Conservation (phyloP, 345 rosid species). For the Ricinus communis region DNA sequence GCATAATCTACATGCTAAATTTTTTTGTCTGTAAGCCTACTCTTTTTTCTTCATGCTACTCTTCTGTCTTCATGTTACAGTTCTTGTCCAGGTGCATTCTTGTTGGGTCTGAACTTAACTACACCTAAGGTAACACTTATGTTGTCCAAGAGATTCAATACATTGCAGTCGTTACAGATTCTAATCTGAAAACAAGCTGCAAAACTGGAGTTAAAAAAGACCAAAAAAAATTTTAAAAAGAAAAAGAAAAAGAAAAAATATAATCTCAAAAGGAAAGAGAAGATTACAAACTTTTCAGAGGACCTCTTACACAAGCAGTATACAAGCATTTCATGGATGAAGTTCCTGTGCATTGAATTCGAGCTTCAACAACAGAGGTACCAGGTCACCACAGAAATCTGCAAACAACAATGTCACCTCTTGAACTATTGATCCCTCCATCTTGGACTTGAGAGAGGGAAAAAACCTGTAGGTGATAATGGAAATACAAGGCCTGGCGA, state of each 20-base stretch:
- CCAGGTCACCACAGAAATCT: slow-evolving; percentile 23
- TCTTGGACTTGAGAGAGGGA: slow-evolving; percentile 71
- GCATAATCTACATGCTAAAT: slow-evolving; percentile 35
- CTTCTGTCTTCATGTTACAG: slow-evolving; percentile 33
- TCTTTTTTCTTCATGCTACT: slow-evolving; percentile 35
- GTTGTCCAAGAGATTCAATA: slow-evolving; percentile 24
- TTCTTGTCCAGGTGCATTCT: slow-evolving; percentile 20
- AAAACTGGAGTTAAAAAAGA: slow-evolving; percentile 19
- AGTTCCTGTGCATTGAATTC: slow-evolving; percentile 13
- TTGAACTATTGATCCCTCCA: slow-evolving; percentile 59
- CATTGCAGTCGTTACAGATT: slow-evolving; percentile 20
- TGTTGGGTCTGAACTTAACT: slow-evolving; percentile 30
- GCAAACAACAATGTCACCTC: slow-evolving; percentile 11
- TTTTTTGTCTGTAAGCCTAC: slow-evolving; percentile 32
- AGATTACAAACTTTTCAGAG: slow-evolving; percentile 17
- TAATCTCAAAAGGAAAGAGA: slow-evolving; percentile 6
- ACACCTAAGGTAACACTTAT: slow-evolving; percentile 33
- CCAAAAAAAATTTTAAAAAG: slow-evolving; percentile 3
- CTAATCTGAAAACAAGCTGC: slow-evolving; percentile 24
- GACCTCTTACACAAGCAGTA: slow-evolving; percentile 26
- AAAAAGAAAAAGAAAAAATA: neutral
- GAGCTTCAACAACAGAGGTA: slow-evolving; percentile 15
- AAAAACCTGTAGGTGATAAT: slow-evolving; percentile 68
- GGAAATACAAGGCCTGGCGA: slow-evolving; percentile 75
- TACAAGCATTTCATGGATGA: slow-evolving; percentile 27